Conservation (phyloP, 2,329 filamentous ascomycete genomes). For the Fusarium anthophilum region DNA sequence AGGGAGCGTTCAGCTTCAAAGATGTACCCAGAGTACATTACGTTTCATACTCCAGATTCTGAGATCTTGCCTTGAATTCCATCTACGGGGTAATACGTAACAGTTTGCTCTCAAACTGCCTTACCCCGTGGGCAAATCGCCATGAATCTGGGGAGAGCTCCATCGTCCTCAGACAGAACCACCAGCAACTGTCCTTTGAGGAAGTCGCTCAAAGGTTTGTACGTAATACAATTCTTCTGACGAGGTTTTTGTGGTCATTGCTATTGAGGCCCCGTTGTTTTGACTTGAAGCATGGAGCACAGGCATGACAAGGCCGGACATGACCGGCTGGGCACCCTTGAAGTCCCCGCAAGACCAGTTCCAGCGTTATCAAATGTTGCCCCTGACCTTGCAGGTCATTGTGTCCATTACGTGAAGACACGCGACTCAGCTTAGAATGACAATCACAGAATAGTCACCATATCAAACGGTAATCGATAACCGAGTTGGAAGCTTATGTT, state of each 20-base stretch:
- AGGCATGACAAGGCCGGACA: slow-evolving; percentile 31
- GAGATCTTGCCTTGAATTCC: slow-evolving; percentile 28
- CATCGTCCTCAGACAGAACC: slow-evolving; percentile 24
- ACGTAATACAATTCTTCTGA: slow-evolving; percentile 37
- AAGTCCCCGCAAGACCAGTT: slow-evolving; percentile 21
- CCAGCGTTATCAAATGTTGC: slow-evolving; percentile 17
- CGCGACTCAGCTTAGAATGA: background rate
- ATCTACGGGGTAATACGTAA: slow-evolving; percentile 40
- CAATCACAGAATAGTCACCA: background rate
- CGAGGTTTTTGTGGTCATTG: slow-evolving; percentile 20
- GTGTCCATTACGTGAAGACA: background rate
- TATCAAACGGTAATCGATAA: background rate
- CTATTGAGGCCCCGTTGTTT: slow-evolving; percentile 25
- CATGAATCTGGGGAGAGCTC: slow-evolving; percentile 40
- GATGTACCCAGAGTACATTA: background rate
- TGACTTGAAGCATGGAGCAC: slow-evolving; percentile 18
- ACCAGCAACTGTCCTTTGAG: slow-evolving; percentile 13
- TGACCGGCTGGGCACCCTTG: slow-evolving; percentile 35
- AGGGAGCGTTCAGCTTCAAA: background rate
- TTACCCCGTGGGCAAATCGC: slow-evolving; percentile 39
- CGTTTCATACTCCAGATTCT: slow-evolving; percentile 10
- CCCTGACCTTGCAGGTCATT: slow-evolving; percentile 21
- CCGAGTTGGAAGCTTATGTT: background rate
- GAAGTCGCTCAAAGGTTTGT: slow-evolving; percentile 34
- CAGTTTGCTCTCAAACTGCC: slow-evolving; percentile 32